These are phyloP conservation scores for Isoetes engelmannii DNA, from an alignment of 83 land plant genomes.

Conservation along the genomic window DNA sequence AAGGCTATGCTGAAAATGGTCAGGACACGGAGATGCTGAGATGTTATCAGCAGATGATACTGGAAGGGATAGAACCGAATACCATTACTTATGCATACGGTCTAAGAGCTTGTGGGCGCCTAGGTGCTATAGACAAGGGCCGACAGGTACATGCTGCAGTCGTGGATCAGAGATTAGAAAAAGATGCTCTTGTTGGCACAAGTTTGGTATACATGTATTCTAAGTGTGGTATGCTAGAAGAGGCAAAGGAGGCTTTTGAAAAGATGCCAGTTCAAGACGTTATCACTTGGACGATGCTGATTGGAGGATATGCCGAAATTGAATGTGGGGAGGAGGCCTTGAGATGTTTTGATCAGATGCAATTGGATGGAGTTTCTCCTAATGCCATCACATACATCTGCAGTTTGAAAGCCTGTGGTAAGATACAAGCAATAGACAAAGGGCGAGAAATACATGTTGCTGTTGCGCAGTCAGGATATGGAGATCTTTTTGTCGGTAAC, in stretches of 20 bases:
- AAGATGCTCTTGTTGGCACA: not conserved
- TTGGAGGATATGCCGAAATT: too few relatives aligned
- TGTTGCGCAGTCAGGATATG: too few relatives aligned
- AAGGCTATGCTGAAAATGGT: conserved; percentile 11
- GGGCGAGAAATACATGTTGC: too few relatives aligned
- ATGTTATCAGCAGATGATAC: too few relatives aligned
- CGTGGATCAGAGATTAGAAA: too few relatives aligned
- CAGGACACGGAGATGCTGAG: not conserved
- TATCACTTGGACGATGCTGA: too few relatives aligned
- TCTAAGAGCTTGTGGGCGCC: not conserved
- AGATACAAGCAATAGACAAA: too few relatives aligned
- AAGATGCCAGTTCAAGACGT: too few relatives aligned
- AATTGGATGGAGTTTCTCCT: not conserved
- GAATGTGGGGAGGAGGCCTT: conserved; percentile 1
- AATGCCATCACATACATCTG: not conserved
- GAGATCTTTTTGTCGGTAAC: too few relatives aligned
- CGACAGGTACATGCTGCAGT: not conserved
- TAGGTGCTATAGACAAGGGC: not conserved
- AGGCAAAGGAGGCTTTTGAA: conserved; percentile 6
- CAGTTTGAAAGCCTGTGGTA: conserved; percentile 12
- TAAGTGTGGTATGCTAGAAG: not conserved
- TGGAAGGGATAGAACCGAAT: not conserved
- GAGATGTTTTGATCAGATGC: not conserved
- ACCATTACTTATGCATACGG: not conserved
- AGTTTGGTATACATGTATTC: conserved; percentile 1